Base-by-base conservation (phyloP, 2,329 filamentous ascomycete species). In the Diaporthe ampelina region DNA sequence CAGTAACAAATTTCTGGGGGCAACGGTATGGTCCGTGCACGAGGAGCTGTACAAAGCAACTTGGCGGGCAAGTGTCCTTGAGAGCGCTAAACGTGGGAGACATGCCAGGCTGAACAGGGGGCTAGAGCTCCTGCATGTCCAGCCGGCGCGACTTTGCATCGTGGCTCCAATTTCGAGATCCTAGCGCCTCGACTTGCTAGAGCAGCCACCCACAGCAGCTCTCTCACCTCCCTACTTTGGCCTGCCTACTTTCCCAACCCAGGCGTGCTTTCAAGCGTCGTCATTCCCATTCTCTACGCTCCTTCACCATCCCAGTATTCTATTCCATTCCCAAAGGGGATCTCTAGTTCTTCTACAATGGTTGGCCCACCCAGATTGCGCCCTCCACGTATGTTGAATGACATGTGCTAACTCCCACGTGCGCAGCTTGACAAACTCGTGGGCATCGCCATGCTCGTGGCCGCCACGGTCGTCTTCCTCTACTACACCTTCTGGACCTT, bases 401-500 rank as follows among this genome's bases (percentile, higher is more conserved):
- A 19, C 70, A 67, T 67, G 63, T 40, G 50, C 69, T 73, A 63
- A 72, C 52, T n/a, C 50, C 32, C 32, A 29, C 24, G 29, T 40
- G 45, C 52, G 40, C 84, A 99, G 97, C 94, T 98, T 86, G 97
- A 97, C 90, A 95, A 94, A 91, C 90, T 91, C 82, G 88, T 91
- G 81, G 90, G 90, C 82, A 86, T 91, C 88, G 89, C 90, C 89
- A 91, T 91, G 90, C 88, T 91, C 83, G 89, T 90, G 89, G 90
- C 89, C 83, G 88, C 90, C 80, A 88, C 89, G 77, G 87, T 90
- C 83, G 87, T 91, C 81, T 91, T 91, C 81, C 86, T 90, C 80
- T 99, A 99, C 91, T 99, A 99, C 88, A 97, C 95, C 77, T 91
- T 98, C 85, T 99, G 97, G 97, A 98, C 97, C 37, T 90, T 99